Evolutionary conservation across 1,284 basidiomycete species (phyloP).

Genomic region (Moniliella sp.): DNA sequence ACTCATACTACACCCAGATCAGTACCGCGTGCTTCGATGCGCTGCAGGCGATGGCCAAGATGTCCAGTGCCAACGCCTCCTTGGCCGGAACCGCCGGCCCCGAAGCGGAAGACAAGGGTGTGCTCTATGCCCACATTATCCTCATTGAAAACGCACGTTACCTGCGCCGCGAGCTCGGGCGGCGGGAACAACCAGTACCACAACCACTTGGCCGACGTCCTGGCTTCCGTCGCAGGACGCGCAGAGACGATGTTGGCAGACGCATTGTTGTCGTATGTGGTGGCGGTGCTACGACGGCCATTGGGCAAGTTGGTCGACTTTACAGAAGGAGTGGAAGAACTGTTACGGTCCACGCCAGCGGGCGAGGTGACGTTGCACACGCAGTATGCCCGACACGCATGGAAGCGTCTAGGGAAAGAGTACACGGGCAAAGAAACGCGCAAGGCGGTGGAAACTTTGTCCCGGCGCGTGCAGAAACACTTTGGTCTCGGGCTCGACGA

Average conservation of each 20-base stretch:
- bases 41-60: slow-evolving; percentile 74
- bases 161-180: slow-evolving; percentile 56
- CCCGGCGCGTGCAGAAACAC: slow-evolving; percentile 82
- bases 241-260: slow-evolving; percentile 70
- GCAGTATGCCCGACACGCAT: slow-evolving; percentile 52
- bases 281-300: slow-evolving; percentile 61
- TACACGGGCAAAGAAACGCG: slow-evolving; percentile 67
- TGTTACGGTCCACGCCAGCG: slow-evolving; percentile 58
- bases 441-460: slow-evolving; percentile 57
- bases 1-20: slow-evolving; percentile 66
- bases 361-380: slow-evolving; percentile 56
- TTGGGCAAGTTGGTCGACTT: slow-evolving; percentile 77
- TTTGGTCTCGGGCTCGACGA: slow-evolving; percentile 45
- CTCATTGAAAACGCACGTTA: slow-evolving; percentile 92
- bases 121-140: slow-evolving; percentile 84
- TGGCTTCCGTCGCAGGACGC: slow-evolving; percentile 48
- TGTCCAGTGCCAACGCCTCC: slow-evolving; percentile 38
- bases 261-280: slow-evolving; percentile 63
- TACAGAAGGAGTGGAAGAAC: slow-evolving; percentile 70
- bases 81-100: slow-evolving; percentile 33
- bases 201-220: slow-evolving; percentile 18
- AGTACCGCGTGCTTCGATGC: slow-evolving; percentile 72
- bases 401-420: slow-evolving; percentile 70
- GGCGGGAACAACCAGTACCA: too few relatives aligned
- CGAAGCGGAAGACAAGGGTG: slow-evolving; percentile 54